Percentiles rank a stretch among this genome's conserved stretches.
Conservation (phyloP, 768 basidiomycete species). For the Psilocybe cubensis region DNA sequence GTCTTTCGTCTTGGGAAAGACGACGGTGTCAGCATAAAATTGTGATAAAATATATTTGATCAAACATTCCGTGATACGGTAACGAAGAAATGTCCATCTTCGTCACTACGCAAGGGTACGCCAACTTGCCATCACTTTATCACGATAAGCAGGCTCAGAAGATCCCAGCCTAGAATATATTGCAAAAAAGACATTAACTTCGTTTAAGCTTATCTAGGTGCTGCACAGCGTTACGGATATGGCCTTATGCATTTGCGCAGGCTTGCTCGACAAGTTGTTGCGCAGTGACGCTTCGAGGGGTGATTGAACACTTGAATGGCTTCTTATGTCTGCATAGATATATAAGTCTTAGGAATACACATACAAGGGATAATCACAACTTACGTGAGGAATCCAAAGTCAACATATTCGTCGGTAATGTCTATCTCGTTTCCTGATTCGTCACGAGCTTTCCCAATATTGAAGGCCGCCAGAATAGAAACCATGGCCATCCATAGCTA, state of each 20-base stretch:
- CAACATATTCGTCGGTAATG: background rate
- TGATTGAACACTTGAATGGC: background rate
- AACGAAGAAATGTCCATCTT: no score
- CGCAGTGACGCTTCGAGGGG: background rate
- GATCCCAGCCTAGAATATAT: no score
- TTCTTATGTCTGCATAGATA: background rate
- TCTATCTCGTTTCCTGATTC: background rate
- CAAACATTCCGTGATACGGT: no score
- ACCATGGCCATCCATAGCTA: background rate
- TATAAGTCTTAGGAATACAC: background rate
- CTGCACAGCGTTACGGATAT: no score
- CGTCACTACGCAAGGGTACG: no score
- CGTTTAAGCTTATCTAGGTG: no score
- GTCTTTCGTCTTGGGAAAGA: no score
- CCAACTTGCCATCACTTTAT: no score
- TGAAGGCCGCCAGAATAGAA: background rate
- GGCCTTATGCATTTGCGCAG: background rate
- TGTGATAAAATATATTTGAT: no score
- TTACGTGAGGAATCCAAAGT: background rate
- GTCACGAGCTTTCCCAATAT: background rate
- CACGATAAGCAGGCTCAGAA: no score
- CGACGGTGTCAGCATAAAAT: no score
- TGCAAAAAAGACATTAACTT: no score
- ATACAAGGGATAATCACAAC: background rate
- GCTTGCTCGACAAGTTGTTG: background rate